These are phyloP conservation scores for Sophora flavescens DNA, from an alignment of 306 rosid species.

Conservation along the genomic window DNA sequence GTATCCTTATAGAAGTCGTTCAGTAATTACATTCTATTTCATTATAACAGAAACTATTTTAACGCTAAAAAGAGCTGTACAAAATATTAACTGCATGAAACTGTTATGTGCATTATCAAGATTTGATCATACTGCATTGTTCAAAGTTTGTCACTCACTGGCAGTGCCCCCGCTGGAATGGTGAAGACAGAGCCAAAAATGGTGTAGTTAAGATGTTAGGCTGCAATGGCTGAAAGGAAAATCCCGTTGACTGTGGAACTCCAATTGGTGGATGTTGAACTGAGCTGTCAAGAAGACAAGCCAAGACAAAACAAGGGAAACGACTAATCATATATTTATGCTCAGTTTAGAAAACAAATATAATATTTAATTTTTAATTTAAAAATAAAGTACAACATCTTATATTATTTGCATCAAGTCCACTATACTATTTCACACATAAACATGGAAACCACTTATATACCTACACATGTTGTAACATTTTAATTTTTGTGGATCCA, in stretches of 20 bases:
- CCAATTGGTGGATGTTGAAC: conserved; percentile 69
- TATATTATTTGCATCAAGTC: background rate
- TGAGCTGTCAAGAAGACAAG: conserved; percentile 57
- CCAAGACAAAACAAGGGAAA: conserved; percentile 1
- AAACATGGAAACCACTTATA: background rate
- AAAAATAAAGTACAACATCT: background rate
- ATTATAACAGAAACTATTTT: conserved; percentile 43
- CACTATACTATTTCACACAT: conserved; percentile 1
- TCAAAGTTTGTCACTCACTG: conserved; percentile 53
- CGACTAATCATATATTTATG: conserved; percentile 5
- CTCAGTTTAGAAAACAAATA: background rate
- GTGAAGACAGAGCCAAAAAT: conserved; percentile 69
- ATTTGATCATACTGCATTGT: conserved; percentile 30
- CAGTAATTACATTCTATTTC: conserved; percentile 45
- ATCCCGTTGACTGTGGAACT: conserved; percentile 72
- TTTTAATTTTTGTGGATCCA: background rate
- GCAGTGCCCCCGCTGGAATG: conserved; percentile 71
- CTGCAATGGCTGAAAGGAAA: conserved; percentile 81
- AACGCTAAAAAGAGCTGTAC: conserved; percentile 47
- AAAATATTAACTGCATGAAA: conserved; percentile 35
- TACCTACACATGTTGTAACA: background rate
- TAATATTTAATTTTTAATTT: background rate
- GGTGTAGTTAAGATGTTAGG: conserved; percentile 73
- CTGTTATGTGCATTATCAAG: conserved; percentile 36
- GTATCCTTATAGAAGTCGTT: conserved; percentile 32